Conservation (phyloP, 495 filamentous ascomycete genomes). For the Penicillium maclennaniae region DNA sequence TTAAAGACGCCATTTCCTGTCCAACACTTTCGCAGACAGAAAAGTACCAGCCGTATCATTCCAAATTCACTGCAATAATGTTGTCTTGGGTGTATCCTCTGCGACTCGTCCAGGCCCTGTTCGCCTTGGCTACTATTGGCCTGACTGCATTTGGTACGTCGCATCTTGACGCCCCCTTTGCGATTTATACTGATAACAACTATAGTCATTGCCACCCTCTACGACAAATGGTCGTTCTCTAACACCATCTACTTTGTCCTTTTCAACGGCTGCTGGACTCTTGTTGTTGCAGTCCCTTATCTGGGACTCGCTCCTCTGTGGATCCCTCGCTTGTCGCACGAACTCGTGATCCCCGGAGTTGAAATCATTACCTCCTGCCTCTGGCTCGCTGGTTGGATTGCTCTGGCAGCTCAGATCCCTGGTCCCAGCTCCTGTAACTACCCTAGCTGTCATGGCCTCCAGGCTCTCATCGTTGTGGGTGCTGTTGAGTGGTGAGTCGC, state of each 20-base stretch:
- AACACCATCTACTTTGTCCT: slow-evolving; percentile 58
- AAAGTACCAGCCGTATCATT: not conserved
- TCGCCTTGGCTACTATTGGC: slow-evolving; percentile 62
- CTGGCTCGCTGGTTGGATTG: slow-evolving; percentile 69
- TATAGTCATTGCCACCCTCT: slow-evolving; percentile 26
- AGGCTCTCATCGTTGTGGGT: slow-evolving; percentile 42
- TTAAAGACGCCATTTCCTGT: not conserved
- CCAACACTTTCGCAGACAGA: not conserved
- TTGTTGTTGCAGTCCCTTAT: slow-evolving; percentile 57
- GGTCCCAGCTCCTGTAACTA: slow-evolving; percentile 40
- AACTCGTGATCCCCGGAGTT: slow-evolving; percentile 30
- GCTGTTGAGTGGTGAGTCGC: slow-evolving; percentile 47
- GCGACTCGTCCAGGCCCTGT: slow-evolving; percentile 55
- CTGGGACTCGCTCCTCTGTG: slow-evolving; percentile 56
- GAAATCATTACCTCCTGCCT: slow-evolving; percentile 21
- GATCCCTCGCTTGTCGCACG: slow-evolving; percentile 50
- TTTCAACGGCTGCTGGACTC: slow-evolving; percentile 63
- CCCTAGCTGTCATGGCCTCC: slow-evolving; percentile 40
- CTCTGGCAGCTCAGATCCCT: slow-evolving; percentile 56
- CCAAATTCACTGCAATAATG: slow-evolving; percentile 11
- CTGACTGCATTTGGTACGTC: slow-evolving; percentile 60
- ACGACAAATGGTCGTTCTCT: slow-evolving; percentile 28
- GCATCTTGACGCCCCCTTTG: not conserved
- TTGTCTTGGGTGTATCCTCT: slow-evolving; percentile 40
- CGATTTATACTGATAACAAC: not conserved